Conservation (phyloP, 768 basidiomycete genomes). For the Tricholoma sp. region DNA sequence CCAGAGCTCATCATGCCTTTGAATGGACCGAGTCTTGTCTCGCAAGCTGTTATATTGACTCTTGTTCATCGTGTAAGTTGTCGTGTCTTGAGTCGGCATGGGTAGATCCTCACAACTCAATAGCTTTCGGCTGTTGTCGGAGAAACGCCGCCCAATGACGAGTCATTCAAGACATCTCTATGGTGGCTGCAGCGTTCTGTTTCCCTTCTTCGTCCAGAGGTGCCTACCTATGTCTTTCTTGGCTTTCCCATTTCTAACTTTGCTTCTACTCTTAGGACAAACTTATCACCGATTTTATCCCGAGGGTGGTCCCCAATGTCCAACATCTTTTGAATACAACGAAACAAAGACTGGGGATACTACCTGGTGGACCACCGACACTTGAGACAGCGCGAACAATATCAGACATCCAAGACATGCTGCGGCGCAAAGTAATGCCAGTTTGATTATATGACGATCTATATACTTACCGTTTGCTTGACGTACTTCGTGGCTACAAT, state of each 20-base stretch:
- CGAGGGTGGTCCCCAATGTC: conserved; percentile 76
- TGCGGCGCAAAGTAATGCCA: conserved; percentile 40
- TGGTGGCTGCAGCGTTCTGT: conserved; percentile 87
- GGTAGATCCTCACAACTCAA: conserved; percentile 1
- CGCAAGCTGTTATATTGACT: conserved; percentile 81
- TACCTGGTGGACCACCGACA: conserved; percentile 66
- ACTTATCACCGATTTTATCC: conserved; percentile 76
- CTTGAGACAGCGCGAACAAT: conserved; percentile 68
- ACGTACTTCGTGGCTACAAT: background rate
- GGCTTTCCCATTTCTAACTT: conserved; percentile 5
- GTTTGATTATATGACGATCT: conserved; percentile 8
- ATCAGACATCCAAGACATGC: conserved; percentile 69
- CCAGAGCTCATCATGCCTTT: conserved; percentile 79
- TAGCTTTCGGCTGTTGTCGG: conserved; percentile 73
- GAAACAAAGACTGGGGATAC: conserved; percentile 73
- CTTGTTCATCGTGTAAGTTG: conserved; percentile 72
- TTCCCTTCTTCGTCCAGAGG: conserved; percentile 66
- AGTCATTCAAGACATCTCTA: conserved; percentile 73
- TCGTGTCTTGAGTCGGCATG: background rate
- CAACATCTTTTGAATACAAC: conserved; percentile 72
- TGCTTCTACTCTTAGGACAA: conserved; percentile 48
- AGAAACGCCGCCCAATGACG: conserved; percentile 73
- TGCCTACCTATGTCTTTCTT: conserved; percentile 24
- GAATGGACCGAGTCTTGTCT: conserved; percentile 63
- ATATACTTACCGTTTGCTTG: background rate